A percentile compares a stretch with the other conserved stretches of the same genome.
phyloP scores from a whole-genome alignment of 257 asterid species.

The Solanum megistacrolobum region DNA sequence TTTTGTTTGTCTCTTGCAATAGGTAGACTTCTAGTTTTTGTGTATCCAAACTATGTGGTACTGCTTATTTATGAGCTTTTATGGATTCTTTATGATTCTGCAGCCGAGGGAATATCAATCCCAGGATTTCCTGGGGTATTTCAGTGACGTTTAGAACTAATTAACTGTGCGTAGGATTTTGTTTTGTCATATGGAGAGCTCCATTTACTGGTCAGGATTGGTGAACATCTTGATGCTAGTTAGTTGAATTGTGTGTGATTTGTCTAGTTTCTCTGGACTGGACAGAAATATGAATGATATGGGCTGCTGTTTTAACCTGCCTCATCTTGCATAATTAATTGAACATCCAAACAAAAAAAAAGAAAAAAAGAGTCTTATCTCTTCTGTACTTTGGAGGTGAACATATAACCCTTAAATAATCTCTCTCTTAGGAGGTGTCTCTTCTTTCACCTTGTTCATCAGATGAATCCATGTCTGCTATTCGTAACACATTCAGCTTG shows the following conservation, averaged over 20 bases:
- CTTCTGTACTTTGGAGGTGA: background rate
- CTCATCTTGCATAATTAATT: background rate
- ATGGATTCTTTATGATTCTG: background rate
- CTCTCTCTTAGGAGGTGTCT: background rate
- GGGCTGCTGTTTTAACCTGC: background rate
- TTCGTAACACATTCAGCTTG: background rate
- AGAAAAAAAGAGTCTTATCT: background rate
- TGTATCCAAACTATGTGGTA: background rate
- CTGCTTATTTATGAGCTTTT: background rate
- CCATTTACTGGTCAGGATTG: background rate
- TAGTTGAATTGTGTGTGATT: background rate
- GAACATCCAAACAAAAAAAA: background rate
- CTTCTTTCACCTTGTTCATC: background rate
- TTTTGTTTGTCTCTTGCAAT: background rate
- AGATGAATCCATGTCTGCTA: background rate
- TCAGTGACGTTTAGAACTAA: background rate
- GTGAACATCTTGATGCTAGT: background rate
- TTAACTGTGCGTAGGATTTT: background rate
- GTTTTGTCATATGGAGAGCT: background rate
- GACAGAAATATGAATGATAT: background rate
- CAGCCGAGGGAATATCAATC: background rate
- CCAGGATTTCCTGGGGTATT: background rate
- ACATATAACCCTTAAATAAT: background rate
- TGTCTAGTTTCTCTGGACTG: background rate
- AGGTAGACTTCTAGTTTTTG: background rate